A percentile compares a stretch with the other conserved stretches of the same genome.
Conservation (phyloP, 106 monocot genomes). For the Acorus gramineus region DNA sequence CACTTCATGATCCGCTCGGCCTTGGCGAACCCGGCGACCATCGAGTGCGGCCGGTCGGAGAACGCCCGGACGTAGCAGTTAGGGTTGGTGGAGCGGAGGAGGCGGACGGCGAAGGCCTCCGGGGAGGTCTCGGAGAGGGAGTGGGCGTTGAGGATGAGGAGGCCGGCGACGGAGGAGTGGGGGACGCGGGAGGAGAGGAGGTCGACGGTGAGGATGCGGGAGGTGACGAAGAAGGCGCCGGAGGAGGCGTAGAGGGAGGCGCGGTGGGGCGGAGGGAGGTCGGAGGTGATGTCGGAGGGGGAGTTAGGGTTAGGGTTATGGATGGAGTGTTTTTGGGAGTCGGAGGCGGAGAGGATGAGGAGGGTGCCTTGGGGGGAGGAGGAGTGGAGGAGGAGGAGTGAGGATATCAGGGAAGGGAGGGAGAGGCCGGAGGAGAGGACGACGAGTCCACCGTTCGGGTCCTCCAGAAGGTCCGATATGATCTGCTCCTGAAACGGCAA, state of each 20-base stretch:
- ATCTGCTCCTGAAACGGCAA: constrained; percentile 74
- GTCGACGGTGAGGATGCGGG: constrained; percentile 33
- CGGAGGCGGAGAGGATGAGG: constrained; percentile 70
- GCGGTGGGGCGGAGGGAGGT: constrained; percentile 60
- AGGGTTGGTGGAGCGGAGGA: constrained; percentile 32
- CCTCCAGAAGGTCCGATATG: constrained; percentile 66
- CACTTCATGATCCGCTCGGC: constrained; percentile 80
- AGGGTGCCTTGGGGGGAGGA: constrained; percentile 34
- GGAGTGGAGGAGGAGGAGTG: constrained; percentile 57
- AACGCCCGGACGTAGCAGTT: constrained; percentile 44
- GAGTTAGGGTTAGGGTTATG: constrained; percentile 6
- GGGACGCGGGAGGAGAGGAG: constrained; percentile 26
- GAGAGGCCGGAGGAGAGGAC: constrained; percentile 81
- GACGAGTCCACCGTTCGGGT: constrained; percentile 62
- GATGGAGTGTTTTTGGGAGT: constrained; percentile 40
- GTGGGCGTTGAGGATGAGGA: constrained; percentile 69
- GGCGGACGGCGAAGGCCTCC: constrained; percentile 70
- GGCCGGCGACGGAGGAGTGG: constrained; percentile 12
- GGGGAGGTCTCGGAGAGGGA: constrained; percentile 76
- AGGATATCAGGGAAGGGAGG: constrained; percentile 46
- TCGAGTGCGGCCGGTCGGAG: constrained; percentile 70
- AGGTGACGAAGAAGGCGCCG: constrained; percentile 41
- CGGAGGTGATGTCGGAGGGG: constrained; percentile 40
- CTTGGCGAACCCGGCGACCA: constrained; percentile 82
- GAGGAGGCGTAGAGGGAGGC: constrained; percentile 43